Evolutionary conservation across 352 stramenopile species (phyloP).

Genomic region (Globisporangium camurandrum): DNA sequence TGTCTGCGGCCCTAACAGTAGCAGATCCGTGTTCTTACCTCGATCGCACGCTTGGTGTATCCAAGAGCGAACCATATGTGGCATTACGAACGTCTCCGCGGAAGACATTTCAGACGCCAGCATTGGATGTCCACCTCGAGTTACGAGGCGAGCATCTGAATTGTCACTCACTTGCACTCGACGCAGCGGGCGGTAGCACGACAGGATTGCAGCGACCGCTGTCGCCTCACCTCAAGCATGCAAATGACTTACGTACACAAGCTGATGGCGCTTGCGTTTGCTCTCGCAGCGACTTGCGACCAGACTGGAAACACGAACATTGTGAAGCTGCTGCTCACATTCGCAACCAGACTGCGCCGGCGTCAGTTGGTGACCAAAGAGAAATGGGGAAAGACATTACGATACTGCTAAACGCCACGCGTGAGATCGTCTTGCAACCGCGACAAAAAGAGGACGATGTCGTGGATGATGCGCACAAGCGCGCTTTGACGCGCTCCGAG

Average conservation of each 20-base stretch:
- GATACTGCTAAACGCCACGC: slow-evolving; percentile 44
- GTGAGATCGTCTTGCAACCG: slow-evolving; percentile 26
- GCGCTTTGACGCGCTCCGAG: slow-evolving; percentile 25
- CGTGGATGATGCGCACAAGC: slow-evolving; percentile 6
- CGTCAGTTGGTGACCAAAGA: neutral
- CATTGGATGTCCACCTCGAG: neutral
- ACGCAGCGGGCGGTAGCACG: neutral
- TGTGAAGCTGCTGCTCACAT: slow-evolving; percentile 5
- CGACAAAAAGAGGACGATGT: slow-evolving; percentile 17
- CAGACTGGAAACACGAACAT: slow-evolving; percentile 1
- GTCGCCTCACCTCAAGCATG: neutral
- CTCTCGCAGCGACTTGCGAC: slow-evolving; percentile 7
- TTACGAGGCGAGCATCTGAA: slow-evolving; percentile 3
- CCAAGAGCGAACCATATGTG: neutral
- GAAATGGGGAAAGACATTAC: slow-evolving; percentile 24
- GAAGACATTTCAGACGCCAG: neutral
- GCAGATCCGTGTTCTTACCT: neutral
- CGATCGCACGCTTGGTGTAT: neutral
- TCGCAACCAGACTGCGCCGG: neutral
- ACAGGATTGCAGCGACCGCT: neutral
- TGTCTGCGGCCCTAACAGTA: neutral
- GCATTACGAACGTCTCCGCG: neutral
- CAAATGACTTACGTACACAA: too few relatives aligned
- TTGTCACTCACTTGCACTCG: neutral
- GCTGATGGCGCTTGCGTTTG: too few relatives aligned